Evolutionary conservation across 2,329 filamentous ascomycete genomes (phyloP).

Genomic region (Aspergillus caelatus): DNA sequence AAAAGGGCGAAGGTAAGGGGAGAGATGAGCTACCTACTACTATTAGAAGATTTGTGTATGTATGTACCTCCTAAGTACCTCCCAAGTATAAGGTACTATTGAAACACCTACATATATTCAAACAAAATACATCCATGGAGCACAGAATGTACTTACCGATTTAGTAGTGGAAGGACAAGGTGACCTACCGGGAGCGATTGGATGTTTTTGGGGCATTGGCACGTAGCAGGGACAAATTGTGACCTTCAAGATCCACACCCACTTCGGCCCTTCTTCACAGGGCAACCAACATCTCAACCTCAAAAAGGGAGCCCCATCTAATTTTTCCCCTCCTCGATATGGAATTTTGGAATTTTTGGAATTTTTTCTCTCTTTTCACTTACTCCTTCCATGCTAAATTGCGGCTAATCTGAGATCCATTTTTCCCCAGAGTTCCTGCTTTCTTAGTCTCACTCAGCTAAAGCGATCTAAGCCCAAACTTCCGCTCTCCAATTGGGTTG

Average conservation of each 20-base stretch:
- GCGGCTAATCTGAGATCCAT: conserved; percentile 4
- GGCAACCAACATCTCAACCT: not conserved
- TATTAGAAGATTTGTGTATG: not conserved
- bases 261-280: not conserved
- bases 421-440: conserved; percentile 2
- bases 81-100: not conserved
- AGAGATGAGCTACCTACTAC: not conserved
- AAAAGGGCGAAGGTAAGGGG: not conserved
- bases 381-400: not conserved
- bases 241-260: not conserved
- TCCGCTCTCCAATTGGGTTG: conserved; percentile 19
- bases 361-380: not conserved
- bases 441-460: not conserved
- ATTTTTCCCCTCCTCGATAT: not conserved
- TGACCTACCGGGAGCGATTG: not conserved
- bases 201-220: not conserved
- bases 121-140: not conserved
- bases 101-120: not conserved
- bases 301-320: not conserved
- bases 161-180: not conserved
- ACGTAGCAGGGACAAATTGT: not conserved
- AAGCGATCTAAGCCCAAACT: conserved; percentile 9
- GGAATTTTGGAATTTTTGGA: not conserved
- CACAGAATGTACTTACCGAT: no score
- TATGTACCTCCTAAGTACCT: not conserved